These are phyloP conservation scores for Capsicum chinense DNA, from an alignment of 257 asterid species.

Conservation along the genomic window DNA sequence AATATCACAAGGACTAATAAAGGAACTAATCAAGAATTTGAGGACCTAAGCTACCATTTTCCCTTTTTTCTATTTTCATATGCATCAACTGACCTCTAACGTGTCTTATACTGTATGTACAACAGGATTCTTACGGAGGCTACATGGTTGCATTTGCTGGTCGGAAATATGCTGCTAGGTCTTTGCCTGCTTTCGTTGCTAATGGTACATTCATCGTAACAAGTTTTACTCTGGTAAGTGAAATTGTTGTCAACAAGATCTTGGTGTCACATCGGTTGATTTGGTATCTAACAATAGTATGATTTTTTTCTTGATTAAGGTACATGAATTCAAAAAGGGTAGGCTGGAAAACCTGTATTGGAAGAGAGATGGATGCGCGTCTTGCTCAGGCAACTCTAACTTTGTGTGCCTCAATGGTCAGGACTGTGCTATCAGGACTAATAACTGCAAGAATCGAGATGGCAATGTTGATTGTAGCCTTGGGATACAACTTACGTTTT, in stretches of 20 bases:
- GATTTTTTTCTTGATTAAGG: conserved; percentile 45
- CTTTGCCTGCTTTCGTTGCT: conserved; percentile 81
- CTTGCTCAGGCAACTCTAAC: conserved; percentile 63
- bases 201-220: conserved; percentile 70
- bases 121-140: conserved; percentile 83
- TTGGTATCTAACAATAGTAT: background rate
- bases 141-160: conserved; percentile 99
- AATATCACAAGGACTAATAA: background rate
- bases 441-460: conserved; percentile 69
- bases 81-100: background rate
- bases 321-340: conserved; percentile 85
- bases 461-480: conserved; percentile 89
- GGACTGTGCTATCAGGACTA: conserved; percentile 85
- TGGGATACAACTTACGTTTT: conserved; percentile 86
- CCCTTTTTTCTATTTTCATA: background rate
- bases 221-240: conserved; percentile 91
- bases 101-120: background rate
- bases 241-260: background rate
- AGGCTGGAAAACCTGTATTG: conserved; percentile 90
- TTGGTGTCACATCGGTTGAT: background rate
- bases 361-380: conserved; percentile 88
- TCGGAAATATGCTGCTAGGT: conserved; percentile 86
- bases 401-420: conserved; percentile 83
- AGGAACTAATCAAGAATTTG: background rate
- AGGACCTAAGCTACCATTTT: background rate